These are phyloP conservation scores for Backusella morwellensis DNA, from an alignment of 192 early-diverging fungal species.

Conservation along the genomic window DNA sequence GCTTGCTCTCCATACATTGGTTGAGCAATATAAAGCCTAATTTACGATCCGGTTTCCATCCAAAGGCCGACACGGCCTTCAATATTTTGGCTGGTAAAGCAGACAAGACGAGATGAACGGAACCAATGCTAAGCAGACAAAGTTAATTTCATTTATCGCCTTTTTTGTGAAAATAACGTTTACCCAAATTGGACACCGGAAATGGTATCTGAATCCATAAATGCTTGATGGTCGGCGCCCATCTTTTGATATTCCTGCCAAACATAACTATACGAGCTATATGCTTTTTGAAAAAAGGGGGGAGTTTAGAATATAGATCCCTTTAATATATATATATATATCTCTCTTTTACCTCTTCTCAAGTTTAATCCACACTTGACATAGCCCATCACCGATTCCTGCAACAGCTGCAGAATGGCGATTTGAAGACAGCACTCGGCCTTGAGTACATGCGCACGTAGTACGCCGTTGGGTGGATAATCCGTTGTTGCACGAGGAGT, in stretches of 20 bases:
- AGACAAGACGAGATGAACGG: slow-evolving; percentile 45
- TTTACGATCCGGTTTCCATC: slow-evolving; percentile 45
- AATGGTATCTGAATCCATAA: slow-evolving; percentile 50
- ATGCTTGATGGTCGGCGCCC: slow-evolving; percentile 35
- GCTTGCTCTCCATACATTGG: slow-evolving; percentile 39
- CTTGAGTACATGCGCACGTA: slow-evolving; percentile 49
- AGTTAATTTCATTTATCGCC: not conserved
- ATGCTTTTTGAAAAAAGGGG: slow-evolving; percentile 18
- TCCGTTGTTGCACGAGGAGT: slow-evolving; percentile 4
- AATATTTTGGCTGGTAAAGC: slow-evolving; percentile 46
- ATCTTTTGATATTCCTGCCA: slow-evolving; percentile 50
- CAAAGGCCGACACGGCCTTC: slow-evolving; percentile 46
- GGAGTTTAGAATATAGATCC: not conserved
- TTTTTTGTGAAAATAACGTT: not conserved
- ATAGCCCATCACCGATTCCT: slow-evolving; percentile 52
- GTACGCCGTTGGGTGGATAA: slow-evolving; percentile 41
- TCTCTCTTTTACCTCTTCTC: slow-evolving; percentile 33
- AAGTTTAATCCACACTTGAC: slow-evolving; percentile 52
- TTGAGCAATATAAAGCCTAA: slow-evolving; percentile 46
- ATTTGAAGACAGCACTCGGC: slow-evolving; percentile 52
- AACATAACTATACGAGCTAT: slow-evolving; percentile 49
- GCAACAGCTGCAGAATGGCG: slow-evolving; percentile 47
- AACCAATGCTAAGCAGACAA: slow-evolving; percentile 24
- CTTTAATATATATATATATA: too few relatives aligned
- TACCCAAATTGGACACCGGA: slow-evolving; percentile 58